These are phyloP conservation scores for Aspergillus sp. DNA, from an alignment of 2,329 filamentous ascomycete species.

Conservation along the genomic window DNA sequence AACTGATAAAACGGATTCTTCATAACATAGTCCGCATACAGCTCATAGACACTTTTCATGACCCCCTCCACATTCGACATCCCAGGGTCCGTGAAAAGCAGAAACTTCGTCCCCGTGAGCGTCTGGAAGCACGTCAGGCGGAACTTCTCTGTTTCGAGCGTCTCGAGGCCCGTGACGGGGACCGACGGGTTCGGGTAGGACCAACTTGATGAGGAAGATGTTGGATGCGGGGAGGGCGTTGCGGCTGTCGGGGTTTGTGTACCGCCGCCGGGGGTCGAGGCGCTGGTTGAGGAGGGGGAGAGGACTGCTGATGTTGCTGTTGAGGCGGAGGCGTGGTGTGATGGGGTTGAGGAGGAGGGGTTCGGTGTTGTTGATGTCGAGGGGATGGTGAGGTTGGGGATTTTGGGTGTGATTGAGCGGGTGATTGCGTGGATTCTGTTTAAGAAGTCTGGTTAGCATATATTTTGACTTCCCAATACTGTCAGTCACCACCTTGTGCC, in stretches of 20 bases:
- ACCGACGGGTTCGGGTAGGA: conserved; percentile 38
- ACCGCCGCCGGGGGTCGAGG: conserved; percentile 22
- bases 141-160: conserved; percentile 92
- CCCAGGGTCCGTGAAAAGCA: conserved; percentile 89
- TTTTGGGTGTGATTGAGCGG: conserved; percentile 54
- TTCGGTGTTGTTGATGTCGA: not conserved
- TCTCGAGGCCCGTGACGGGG: conserved; percentile 73
- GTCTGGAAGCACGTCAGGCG: conserved; percentile 96
- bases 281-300: conserved; percentile 27
- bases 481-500: too few species aligned
- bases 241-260: conserved; percentile 26
- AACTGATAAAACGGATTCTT: conserved; percentile 99
- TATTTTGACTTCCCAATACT: not conserved
- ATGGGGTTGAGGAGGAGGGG: not conserved
- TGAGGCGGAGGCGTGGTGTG: not conserved
- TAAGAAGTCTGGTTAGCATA: not conserved
- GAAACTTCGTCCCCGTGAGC: conserved; percentile 90
- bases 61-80: conserved; percentile 84
- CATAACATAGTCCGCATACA: conserved; percentile 98
- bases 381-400: conserved; percentile 31
- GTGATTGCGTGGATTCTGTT: conserved; percentile 68
- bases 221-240: not conserved
- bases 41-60: conserved; percentile 84
- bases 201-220: conserved; percentile 27
- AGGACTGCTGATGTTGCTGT: conserved; percentile 28